A percentile compares a stretch with the other conserved stretches of the same genome.
These are phyloP conservation scores for Torrubiellomyces zombiae DNA, from an alignment of 2,329 filamentous ascomycete genomes.

Conservation along the genomic window DNA sequence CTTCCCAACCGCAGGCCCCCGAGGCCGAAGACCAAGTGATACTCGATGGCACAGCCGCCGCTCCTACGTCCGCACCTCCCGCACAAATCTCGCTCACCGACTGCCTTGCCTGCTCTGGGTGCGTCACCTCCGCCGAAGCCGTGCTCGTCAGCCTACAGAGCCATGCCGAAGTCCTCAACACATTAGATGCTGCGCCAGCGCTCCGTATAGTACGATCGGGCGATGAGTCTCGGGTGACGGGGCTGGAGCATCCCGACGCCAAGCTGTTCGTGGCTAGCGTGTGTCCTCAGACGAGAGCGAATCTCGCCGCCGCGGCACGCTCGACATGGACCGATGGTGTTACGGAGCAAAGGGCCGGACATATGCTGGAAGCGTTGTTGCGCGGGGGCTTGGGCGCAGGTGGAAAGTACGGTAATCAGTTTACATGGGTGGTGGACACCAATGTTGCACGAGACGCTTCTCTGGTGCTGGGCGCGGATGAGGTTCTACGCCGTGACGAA, in stretches of 20 bases:
- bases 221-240: constrained; percentile 21
- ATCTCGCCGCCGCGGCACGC: constrained; percentile 71
- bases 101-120: constrained; percentile 92
- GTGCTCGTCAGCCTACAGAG: constrained; percentile 92
- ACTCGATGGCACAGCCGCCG: constrained; percentile 60
- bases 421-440: constrained; percentile 83
- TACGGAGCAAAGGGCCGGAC: constrained; percentile 55
- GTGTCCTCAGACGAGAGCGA: constrained; percentile 80
- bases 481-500: constrained; percentile 32
- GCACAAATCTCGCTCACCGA: constrained; percentile 93
- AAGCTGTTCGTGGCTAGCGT: constrained; percentile 84
- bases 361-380: constrained; percentile 71
- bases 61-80: constrained; percentile 44
- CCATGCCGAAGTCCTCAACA: constrained; percentile 74
- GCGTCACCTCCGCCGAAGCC: constrained; percentile 92
- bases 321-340: constrained; percentile 57
- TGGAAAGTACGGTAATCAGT: constrained; percentile 58
- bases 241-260: constrained; percentile 40
- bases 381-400: constrained; percentile 52
- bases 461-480: constrained; percentile 63
- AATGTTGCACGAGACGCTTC: constrained; percentile 68
- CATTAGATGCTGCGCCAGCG: constrained; percentile 52
- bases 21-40: constrained; percentile 85
- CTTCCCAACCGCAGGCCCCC: constrained; percentile 28
- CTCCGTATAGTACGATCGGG: constrained; percentile 17